Percentiles rank a stretch among this genome's conserved stretches.
Conservation (phyloP, 257 asterid genomes). For the Przewalskia tangutica region DNA sequence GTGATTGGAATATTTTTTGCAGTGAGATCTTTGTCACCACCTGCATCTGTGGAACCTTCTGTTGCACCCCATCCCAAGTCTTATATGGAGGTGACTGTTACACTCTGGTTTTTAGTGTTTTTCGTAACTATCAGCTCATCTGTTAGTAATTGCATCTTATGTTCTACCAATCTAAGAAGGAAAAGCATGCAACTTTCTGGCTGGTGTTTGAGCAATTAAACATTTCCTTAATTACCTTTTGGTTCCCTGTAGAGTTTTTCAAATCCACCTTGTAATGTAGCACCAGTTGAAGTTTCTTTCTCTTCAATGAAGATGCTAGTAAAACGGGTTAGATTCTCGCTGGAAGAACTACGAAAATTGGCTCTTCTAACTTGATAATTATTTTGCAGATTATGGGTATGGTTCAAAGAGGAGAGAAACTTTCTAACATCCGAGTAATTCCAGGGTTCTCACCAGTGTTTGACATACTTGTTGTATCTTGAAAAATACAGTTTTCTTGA, state of each 20-base stretch:
- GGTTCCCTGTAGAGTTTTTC: too few species aligned
- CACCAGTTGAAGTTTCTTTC: not conserved
- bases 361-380: not conserved
- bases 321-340: not conserved
- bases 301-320: not conserved
- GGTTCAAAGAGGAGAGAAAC: conserved; percentile 94
- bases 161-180: too few species aligned
- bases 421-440: conserved; percentile 76
- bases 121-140: not conserved
- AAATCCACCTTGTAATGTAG: too few species aligned
- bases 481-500: not conserved
- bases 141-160: not conserved
- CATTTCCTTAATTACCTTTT: too few species aligned
- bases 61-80: conserved; percentile 71
- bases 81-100: conserved; percentile 66
- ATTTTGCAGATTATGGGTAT: conserved; percentile 73
- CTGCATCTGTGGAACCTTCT: conserved; percentile 59
- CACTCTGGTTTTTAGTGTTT: not conserved
- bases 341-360: not conserved
- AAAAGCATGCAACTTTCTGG: too few species aligned
- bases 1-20: conserved; percentile 18
- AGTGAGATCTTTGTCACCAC: conserved; percentile 67
- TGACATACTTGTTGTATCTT: conserved; percentile 4
- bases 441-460: conserved; percentile 1
- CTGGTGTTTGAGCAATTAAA: too few species aligned